These are phyloP conservation scores for Ceratobasidium papillatum DNA, from an alignment of 1,284 basidiomycete species.

Conservation along the genomic window DNA sequence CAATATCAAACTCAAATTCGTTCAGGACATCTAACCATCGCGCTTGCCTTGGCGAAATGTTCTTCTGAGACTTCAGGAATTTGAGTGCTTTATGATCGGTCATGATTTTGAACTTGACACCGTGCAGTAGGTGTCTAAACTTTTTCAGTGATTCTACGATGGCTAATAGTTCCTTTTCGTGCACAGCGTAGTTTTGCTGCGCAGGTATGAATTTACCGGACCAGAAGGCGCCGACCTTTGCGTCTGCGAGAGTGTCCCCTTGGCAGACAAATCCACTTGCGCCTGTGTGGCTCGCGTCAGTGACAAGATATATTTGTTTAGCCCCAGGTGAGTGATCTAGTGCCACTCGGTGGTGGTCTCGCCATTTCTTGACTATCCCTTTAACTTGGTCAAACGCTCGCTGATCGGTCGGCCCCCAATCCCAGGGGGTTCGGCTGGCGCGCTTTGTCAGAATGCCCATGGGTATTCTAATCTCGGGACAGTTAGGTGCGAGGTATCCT, in stretches of 20 bases:
- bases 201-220: conserved; percentile 53
- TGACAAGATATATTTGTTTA: conserved; percentile 24
- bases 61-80: conserved; percentile 50
- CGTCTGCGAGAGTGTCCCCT: conserved; percentile 46
- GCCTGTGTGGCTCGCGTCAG: conserved; percentile 51
- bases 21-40: conserved; percentile 53
- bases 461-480: conserved; percentile 48
- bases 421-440: conserved; percentile 45
- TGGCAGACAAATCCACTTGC: conserved; percentile 54
- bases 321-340: conserved; percentile 47
- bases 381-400: conserved; percentile 54
- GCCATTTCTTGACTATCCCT: conserved; percentile 41
- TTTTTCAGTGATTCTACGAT: background rate
- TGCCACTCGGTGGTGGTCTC: conserved; percentile 47
- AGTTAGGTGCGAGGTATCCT: conserved; percentile 51
- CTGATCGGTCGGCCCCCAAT: conserved; percentile 52
- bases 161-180: conserved; percentile 39
- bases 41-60: conserved; percentile 50
- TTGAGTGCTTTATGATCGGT: conserved; percentile 53
- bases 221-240: conserved; percentile 47
- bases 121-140: conserved; percentile 8
- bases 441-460: conserved; percentile 48
- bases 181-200: conserved; percentile 49
- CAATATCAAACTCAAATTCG: conserved; percentile 51
- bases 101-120: conserved; percentile 44